Base-by-base conservation (phyloP, 2,329 filamentous ascomycete genomes). In the Aspergillus versicolor region DNA sequence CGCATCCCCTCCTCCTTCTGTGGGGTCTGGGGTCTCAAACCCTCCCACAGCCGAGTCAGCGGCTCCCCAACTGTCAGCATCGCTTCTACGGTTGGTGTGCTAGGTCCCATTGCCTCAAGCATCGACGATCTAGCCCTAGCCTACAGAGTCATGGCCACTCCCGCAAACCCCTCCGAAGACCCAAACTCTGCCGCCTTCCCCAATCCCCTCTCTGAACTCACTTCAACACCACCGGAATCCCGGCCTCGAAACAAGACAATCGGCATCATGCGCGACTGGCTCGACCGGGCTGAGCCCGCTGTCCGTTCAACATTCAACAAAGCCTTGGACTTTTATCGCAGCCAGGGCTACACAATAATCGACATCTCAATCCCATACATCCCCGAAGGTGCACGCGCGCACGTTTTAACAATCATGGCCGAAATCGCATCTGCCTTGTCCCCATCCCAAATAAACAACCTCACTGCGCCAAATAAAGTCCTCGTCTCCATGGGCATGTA, bases 21-120 rank as follows among this genome's bases (percentile, higher is more conserved):
- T 70, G 90, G 91, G 48, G 77, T 91, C 21, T 96, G 88, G 73
- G 91, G 91, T 2, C 80, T 96, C 57, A 96, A 96, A 73, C 80
- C 90, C 1, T 87, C 85, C 0, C 88, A 94, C 69, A 84, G 88
- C 67, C 87, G 91, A 38, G 82, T 89, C 5, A 82, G 83, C 43
- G 79, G 60, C 48, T 77, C 79, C 3, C 88, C 88, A 0, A 82
- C 84, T 1, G 73, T 79, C 13, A 84, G 84, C 57, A 79, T 85
- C 51, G 83, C 82, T 24, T 79, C 81, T 34, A 88, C 83, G 0
- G 86, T 85, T 34, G 84, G 83, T 55, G 88, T 94, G 15, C 79
- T 84, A 6, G 90, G 91, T 0, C 92, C 92, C 7, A 83, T 96
- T 66, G 88, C 90, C 15, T 82, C 85, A 47, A 93, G 83, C 54